phyloP scores from a whole-genome alignment of 129 eudicot species.

The Logfia minima region DNA sequence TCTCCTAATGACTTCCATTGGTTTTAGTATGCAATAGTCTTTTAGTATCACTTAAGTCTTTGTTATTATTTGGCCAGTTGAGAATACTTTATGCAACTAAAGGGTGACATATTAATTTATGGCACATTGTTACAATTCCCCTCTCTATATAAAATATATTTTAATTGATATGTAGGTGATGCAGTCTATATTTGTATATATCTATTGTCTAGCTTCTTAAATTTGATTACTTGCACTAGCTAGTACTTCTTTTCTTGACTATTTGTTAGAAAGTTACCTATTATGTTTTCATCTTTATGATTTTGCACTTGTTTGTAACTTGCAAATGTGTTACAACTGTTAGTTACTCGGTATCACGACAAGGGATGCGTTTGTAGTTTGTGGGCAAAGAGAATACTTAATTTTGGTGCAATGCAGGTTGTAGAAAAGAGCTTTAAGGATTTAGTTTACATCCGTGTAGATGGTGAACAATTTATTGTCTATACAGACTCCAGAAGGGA shows the following conservation, averaged over 20 bases:
- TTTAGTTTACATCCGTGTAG: slow-evolving; percentile 63
- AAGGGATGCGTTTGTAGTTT: slow-evolving; percentile 8
- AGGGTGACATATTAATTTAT: neutral
- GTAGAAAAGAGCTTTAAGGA: slow-evolving; percentile 64
- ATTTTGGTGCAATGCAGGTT: slow-evolving; percentile 47
- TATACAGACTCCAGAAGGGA: slow-evolving; percentile 61
- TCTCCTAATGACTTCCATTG: neutral
- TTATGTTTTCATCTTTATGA: neutral
- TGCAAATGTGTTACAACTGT: neutral
- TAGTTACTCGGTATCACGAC: neutral
- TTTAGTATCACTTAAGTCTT: neutral
- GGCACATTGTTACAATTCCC: neutral
- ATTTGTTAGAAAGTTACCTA: neutral
- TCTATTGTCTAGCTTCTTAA: neutral
- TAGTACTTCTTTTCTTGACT: neutral
- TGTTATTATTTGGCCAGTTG: slow-evolving; percentile 1
- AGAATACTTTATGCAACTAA: neutral
- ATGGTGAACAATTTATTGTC: slow-evolving; percentile 54
- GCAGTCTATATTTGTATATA: neutral
- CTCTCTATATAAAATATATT: neutral
- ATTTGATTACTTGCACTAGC: neutral
- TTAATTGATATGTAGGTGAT: neutral
- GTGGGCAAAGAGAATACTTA: slow-evolving; percentile 22
- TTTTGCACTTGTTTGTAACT: neutral
- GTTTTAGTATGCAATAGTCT: neutral